A percentile compares a stretch with the other conserved stretches of the same genome.
These are phyloP conservation scores for Salpingoeca rosetta DNA, from an alignment of 78 protist species.

Conservation along the genomic window DNA sequence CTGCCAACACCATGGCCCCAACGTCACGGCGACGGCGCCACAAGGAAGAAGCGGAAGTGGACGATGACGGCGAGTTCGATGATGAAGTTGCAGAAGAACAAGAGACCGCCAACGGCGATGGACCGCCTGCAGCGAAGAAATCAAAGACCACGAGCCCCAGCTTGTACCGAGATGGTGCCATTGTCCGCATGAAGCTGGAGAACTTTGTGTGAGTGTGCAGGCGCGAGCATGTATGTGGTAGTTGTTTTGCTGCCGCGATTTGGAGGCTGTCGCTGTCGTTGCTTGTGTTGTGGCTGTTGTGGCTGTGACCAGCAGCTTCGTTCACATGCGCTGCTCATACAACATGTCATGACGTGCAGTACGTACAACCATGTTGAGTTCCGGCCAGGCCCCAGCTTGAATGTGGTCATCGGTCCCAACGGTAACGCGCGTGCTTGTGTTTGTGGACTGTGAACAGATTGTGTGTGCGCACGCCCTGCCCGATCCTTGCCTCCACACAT, in stretches of 20 bases:
- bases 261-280: neutral
- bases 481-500: too few species aligned
- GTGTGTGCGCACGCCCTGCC: too few species aligned
- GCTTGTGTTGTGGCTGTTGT: neutral
- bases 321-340: neutral
- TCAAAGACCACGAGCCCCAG: too few species aligned
- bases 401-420: conserved; percentile 87
- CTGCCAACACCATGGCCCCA: too few species aligned
- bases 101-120: too few species aligned
- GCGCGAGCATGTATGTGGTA: neutral
- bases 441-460: neutral
- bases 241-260: neutral
- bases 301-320: neutral
- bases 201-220: conserved; percentile 21
- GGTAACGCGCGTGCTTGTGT: conserved; percentile 29
- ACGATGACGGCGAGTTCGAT: too few species aligned
- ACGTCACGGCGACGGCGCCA: too few species aligned
- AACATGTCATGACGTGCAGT: neutral
- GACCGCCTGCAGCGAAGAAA: too few species aligned
- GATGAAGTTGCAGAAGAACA: too few species aligned
- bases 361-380: conserved; percentile 27
- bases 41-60: too few species aligned
- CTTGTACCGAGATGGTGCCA: too few species aligned
- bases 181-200: conserved; percentile 15
- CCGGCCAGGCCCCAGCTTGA: conserved; percentile 52